Evolutionary conservation across 495 filamentous ascomycete genomes (phyloP), one percentile per base, ranked within the genome.

Genomic region (Haplographium delicatum): DNA sequence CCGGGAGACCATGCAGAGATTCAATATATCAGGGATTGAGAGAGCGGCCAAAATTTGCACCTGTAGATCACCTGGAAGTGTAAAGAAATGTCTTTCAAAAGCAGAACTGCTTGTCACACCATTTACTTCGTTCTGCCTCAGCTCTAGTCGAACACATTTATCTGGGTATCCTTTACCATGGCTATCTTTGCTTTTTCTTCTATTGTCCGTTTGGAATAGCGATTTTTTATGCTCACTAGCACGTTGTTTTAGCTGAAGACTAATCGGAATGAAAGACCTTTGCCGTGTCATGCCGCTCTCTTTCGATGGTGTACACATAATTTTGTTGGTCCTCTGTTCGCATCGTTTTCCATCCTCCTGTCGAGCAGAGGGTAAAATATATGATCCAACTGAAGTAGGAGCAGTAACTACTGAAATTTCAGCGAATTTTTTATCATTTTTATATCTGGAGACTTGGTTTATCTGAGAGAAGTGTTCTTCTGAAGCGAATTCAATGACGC

Each of bases 11-110:
- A 72, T 46, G 27, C 75, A 65, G 28, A 78, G 63, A 46, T 68
- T 73, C 25, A 78, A 57, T 1, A 78, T 64, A 53, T 75, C 72
- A 3, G 72, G 72, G 35, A 78, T 62, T 5, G 71, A 71, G 18
- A 78, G 65, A 4, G 69, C 70, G 5, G 72, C 67, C 38, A 78
- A 68, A 43, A 78, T 72, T 50, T 77, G 70, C 5, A 74, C 66
- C 53, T 76, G 75, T 40, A 78, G 51, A 53, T 77, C 75, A 45
- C 68, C 72, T 22, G 75, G 75, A 4, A 78, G 59, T 18, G 53
- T 60, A n/a, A 67, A 54, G 49, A 78, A 75, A 13, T 68, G 59
- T 42, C 71, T 64, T 40, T 76, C 70, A 27, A 78, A 46, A 15
- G 35, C 10, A 8, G 18, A 27, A 5, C 6, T 8, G 8, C 26